A percentile compares a stretch with the other conserved stretches of the same genome.
Conservation (phyloP, 768 basidiomycete species). For the Lentinula sp. region DNA sequence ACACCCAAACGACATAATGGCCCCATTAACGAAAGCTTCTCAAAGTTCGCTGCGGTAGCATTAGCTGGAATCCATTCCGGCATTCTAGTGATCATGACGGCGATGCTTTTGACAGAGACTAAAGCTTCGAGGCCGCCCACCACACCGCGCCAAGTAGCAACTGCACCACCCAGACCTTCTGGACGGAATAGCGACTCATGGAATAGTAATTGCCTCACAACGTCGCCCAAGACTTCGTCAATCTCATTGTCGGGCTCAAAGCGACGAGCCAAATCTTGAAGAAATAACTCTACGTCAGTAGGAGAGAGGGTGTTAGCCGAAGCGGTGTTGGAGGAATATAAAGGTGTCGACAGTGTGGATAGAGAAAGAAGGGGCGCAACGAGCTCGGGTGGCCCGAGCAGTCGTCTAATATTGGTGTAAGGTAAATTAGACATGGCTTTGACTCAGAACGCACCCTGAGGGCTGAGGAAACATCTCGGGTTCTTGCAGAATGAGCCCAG, state of each 20-base stretch:
- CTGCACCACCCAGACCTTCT: conserved; percentile 68
- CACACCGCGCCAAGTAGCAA: conserved; percentile 82
- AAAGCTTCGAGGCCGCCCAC: conserved; percentile 77
- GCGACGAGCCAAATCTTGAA: conserved; percentile 76
- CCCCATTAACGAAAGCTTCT: conserved; percentile 68
- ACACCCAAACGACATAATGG: conserved; percentile 80
- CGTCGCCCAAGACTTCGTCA: conserved; percentile 71
- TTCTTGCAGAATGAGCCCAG: conserved; percentile 84
- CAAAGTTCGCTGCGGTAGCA: conserved; percentile 57
- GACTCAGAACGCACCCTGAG: conserved; percentile 37
- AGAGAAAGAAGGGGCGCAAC: conserved; percentile 76
- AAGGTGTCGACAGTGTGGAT: conserved; percentile 61
- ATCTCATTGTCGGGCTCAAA: conserved; percentile 80
- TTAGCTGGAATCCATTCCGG: conserved; percentile 64
- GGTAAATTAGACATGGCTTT: neutral
- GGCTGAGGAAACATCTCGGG: conserved; percentile 96
- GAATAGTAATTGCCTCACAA: conserved; percentile 55
- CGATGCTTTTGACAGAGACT: conserved; percentile 77
- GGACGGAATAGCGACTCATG: conserved; percentile 58
- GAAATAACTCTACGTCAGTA: conserved; percentile 70
- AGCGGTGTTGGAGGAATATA: conserved; percentile 41
- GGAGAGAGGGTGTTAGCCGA: conserved; percentile 49
- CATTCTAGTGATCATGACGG: conserved; percentile 71
- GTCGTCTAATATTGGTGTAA: conserved; percentile 39
- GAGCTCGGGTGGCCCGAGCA: conserved; percentile 74